Base-by-base conservation (phyloP, 1,284 basidiomycete genomes). In the Volvariella surrecta region DNA sequence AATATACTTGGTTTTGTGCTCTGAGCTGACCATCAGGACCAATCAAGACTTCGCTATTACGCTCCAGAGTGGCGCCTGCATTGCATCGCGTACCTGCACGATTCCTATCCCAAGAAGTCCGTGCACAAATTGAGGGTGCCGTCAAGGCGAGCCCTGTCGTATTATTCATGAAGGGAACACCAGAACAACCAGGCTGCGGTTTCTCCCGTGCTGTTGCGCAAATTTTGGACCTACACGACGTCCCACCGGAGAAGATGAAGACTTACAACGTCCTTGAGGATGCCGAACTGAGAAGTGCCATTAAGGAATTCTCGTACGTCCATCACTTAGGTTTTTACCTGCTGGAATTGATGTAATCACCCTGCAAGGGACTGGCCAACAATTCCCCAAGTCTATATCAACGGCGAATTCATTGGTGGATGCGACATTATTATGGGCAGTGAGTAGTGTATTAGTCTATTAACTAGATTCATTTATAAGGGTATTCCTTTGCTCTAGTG, bases 281-380 rank as follows among this genome's bases (percentile, higher is more conserved):
- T 61, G 62, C 73, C 34, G 90, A 98, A 56, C 66, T 95, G 41
- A 68, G 91, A 48, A 77, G 66, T 56, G 80, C 80, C 2, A 95
- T 98, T 61, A 98, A 99, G 67, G 93, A 97, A 63, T 98, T 90
- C 63, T 92, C 89, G 91, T 95, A 55, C 55, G 89, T 74, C 24
- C 42, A 38, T 18, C 28, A 35, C 49, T 15, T 30, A 19, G 34
- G 43, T 38, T 24, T 37, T 8, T 13, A 13, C 2, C 6, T 20
- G 16, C 17, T 43, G 22, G 17, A 17, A 16, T 11, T 48, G 28
- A 43, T 37, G 22, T 15, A 17, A 9, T 45, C 38, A n/a, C 39
- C 37, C 24, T 6, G 20, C 31, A 56, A 95, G 91, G 38, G 89
- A 94, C 57, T 99, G 95, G 95, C 95, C 95, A 13, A 99, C 95